Percentiles rank a stretch among this genome's conserved stretches.
Evolutionary conservation across 2,329 filamentous ascomycete genomes (phyloP).

Genomic region (Cladophialophora bantiana): DNA sequence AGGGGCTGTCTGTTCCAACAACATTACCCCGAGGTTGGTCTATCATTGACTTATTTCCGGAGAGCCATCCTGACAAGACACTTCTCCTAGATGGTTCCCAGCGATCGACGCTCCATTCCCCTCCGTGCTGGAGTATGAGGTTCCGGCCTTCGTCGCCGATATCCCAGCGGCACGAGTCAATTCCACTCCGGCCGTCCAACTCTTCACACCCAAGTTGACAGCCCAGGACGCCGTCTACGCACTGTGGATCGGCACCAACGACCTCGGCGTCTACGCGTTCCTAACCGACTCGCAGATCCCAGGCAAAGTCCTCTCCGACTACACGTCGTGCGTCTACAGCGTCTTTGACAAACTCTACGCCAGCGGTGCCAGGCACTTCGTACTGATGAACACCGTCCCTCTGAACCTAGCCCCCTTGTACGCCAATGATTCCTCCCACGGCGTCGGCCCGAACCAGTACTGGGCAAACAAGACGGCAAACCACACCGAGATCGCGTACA

Average conservation of each 20-base stretch:
- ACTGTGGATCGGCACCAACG: conserved; percentile 84
- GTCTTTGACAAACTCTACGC: conserved; percentile 69
- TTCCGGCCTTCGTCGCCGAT: conserved; percentile 65
- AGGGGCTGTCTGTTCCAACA: conserved; percentile 75
- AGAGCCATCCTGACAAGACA: conserved; percentile 3
- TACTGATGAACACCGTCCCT: conserved; percentile 73
- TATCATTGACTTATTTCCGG: not conserved
- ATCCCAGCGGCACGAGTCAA: conserved; percentile 29
- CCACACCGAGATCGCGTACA: conserved; percentile 57
- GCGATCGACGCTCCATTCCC: conserved; percentile 65
- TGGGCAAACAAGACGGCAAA: conserved; percentile 60
- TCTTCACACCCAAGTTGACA: conserved; percentile 30
- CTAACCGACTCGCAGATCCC: conserved; percentile 68
- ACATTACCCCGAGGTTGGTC: conserved; percentile 59
- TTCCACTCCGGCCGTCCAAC: conserved; percentile 29
- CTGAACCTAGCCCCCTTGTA: conserved; percentile 74
- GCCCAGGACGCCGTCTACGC: conserved; percentile 64
- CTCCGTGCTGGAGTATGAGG: conserved; percentile 67
- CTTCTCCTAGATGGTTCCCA: conserved; percentile 53
- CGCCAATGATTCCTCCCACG: conserved; percentile 57
- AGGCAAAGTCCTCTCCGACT: conserved; percentile 68
- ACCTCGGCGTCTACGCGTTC: conserved; percentile 71
- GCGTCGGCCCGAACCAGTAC: conserved; percentile 53
- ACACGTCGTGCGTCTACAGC: conserved; percentile 71
- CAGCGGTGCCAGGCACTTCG: conserved; percentile 72